A percentile compares a stretch with the other conserved stretches of the same genome.
Conservation (phyloP, 164 flowering plant genomes). For the Umbellularia californica region DNA sequence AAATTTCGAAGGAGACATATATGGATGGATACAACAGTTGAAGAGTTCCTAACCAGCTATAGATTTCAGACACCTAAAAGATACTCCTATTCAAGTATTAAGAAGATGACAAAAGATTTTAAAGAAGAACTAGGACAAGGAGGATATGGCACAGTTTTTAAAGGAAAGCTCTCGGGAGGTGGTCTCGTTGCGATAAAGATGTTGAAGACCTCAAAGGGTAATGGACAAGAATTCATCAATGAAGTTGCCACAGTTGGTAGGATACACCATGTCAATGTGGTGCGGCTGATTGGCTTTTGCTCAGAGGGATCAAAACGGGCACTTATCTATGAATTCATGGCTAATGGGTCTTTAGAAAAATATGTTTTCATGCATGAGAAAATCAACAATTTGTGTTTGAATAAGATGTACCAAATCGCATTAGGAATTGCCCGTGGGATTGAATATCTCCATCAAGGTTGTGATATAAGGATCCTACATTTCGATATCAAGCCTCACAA, state of each 20-base stretch:
- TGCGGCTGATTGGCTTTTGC: conserved; percentile 13
- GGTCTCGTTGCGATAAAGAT: conserved; percentile 38
- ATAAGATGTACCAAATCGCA: conserved; percentile 4
- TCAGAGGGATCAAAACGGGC: conserved; percentile 1
- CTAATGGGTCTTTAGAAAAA: conserved; percentile 14
- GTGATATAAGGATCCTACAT: conserved; percentile 5
- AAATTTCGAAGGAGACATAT: conserved; percentile 2
- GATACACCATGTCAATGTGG: conserved; percentile 12
- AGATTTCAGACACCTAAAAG: conserved; percentile 24
- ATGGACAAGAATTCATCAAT: conserved; percentile 11
- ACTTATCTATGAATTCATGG: conserved; percentile 10
- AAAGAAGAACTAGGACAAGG: conserved; percentile 38
- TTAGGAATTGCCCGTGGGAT: conserved; percentile 9
- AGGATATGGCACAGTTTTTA: conserved; percentile 41
- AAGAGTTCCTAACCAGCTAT: conserved; percentile 14
- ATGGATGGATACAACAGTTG: background rate
- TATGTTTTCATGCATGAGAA: conserved; percentile 1
- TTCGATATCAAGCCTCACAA: conserved; percentile 14
- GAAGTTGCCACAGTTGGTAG: conserved; percentile 10
- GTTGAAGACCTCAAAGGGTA: conserved; percentile 14
- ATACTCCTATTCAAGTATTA: conserved; percentile 28
- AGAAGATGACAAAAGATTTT: conserved; percentile 34
- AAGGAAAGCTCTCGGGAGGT: conserved; percentile 33
- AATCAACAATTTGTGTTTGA: background rate
- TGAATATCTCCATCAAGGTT: conserved; percentile 10